Evolutionary conservation across 805 yeast genomes (phyloP).

Genomic region (Tetrapisispora arboricola): DNA sequence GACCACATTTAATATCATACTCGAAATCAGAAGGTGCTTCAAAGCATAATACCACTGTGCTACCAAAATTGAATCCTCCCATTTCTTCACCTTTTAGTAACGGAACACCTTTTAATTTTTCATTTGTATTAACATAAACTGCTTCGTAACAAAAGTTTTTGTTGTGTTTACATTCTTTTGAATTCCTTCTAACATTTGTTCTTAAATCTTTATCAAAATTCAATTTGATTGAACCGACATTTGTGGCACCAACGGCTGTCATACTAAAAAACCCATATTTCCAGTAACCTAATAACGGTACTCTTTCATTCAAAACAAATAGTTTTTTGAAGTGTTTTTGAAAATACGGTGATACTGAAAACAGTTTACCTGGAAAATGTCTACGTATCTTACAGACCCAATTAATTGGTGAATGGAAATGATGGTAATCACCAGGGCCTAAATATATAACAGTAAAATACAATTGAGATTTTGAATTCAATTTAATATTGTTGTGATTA

Average conservation of each 20-base stretch:
- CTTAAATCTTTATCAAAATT: slow-evolving; percentile 85
- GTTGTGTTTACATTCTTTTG: slow-evolving; percentile 21
- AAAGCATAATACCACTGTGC: slow-evolving; percentile 89
- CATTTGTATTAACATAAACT: slow-evolving; percentile 61
- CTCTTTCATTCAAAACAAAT: slow-evolving; percentile 89
- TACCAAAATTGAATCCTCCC: slow-evolving; percentile 94
- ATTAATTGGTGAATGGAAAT: slow-evolving; percentile 89
- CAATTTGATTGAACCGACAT: slow-evolving; percentile 88
- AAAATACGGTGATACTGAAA: slow-evolving; percentile 93
- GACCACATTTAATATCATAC: slow-evolving; percentile 60
- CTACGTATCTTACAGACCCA: slow-evolving; percentile 94
- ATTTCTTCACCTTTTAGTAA: slow-evolving; percentile 85
- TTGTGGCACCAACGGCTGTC: slow-evolving; percentile 99
- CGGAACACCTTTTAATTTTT: slow-evolving; percentile 71
- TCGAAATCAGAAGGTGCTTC: slow-evolving; percentile 83
- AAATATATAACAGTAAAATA: slow-evolving; percentile 86
- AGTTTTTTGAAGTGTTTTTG: slow-evolving; percentile 78
- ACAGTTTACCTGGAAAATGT: slow-evolving; percentile 91
- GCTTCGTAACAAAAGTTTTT: slow-evolving; percentile 67
- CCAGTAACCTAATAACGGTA: slow-evolving; percentile 92
- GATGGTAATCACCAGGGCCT: slow-evolving; percentile 98
- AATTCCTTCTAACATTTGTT: slow-evolving; percentile 71
- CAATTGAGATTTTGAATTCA: slow-evolving; percentile 40
- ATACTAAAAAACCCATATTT: slow-evolving; percentile 92
- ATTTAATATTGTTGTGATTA: slow-evolving; percentile 3